phyloP scores from a whole-genome alignment of 1,284 basidiomycete species.

The Mycena sp. region DNA sequence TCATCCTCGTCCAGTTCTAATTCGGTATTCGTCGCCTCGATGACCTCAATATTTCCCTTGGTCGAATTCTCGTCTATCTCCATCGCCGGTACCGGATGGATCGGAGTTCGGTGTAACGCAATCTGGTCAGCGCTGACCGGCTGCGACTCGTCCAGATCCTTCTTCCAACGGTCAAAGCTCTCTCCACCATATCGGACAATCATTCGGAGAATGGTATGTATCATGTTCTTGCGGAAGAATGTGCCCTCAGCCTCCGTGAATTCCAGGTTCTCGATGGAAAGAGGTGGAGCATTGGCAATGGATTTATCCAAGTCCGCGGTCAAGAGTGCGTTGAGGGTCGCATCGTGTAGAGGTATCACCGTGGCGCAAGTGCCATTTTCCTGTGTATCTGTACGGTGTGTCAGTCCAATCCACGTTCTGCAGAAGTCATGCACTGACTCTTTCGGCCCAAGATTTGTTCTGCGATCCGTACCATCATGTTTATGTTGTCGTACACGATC shows the following conservation, averaged over 20 bases:
- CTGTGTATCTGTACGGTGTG: conserved; percentile 2
- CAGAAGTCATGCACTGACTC: background rate
- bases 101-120: background rate
- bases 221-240: conserved; percentile 18
- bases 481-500: too few species aligned
- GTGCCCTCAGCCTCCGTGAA: conserved; percentile 29
- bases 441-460: conserved; percentile 21
- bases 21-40: conserved; percentile 36
- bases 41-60: conserved; percentile 40
- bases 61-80: conserved; percentile 42
- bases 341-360: conserved; percentile 29
- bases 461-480: too few species aligned
- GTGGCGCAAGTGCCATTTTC: too few species aligned
- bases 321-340: conserved; percentile 26
- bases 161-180: conserved; percentile 28
- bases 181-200: conserved; percentile 35
- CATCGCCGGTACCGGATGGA: conserved; percentile 24
- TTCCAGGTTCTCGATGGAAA: conserved; percentile 29
- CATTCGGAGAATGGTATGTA: conserved; percentile 38
- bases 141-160: conserved; percentile 7
- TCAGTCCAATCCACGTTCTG: background rate
- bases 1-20: conserved; percentile 20
- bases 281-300: conserved; percentile 23
- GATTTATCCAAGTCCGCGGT: conserved; percentile 20
- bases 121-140: background rate